These are phyloP conservation scores for Colletotrichum sansevieriae DNA, from an alignment of 2,329 filamentous ascomycete genomes.

Conservation along the genomic window DNA sequence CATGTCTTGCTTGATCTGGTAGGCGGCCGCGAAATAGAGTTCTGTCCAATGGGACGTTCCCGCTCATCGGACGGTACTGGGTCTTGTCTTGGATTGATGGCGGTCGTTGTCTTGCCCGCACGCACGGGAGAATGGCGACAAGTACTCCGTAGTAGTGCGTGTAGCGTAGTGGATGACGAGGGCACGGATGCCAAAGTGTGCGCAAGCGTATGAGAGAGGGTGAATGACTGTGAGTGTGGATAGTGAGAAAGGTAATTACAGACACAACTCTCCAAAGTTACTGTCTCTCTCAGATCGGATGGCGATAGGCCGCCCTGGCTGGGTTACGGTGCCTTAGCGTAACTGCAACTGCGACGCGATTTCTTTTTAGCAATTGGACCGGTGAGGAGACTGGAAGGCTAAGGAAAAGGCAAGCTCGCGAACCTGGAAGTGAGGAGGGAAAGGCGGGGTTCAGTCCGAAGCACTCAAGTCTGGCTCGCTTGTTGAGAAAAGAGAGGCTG, in stretches of 20 bases:
- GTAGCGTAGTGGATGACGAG: background rate
- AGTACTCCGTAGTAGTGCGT: constrained; percentile 3
- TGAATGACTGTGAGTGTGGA: too few species aligned
- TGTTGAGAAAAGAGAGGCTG: constrained; percentile 26
- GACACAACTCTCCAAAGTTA: too few species aligned
- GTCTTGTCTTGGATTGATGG: constrained; percentile 7
- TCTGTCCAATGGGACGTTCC: constrained; percentile 37
- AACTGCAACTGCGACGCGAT: constrained; percentile 25
- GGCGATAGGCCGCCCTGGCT: constrained; percentile 21
- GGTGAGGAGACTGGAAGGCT: constrained; percentile 13
- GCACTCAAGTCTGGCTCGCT: constrained; percentile 9
- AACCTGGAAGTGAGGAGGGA: background rate
- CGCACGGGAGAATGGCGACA: constrained; percentile 3
- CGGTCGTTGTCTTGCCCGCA: constrained; percentile 20
- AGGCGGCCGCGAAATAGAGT: constrained; percentile 35
- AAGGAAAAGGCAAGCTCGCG: background rate
- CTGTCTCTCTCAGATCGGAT: background rate
- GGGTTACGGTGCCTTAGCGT: constrained; percentile 27
- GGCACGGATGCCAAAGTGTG: constrained; percentile 1
- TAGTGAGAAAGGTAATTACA: too few species aligned
- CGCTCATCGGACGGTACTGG: constrained; percentile 29
- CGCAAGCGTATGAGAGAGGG: too few species aligned
- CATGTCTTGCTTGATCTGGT: constrained; percentile 34
- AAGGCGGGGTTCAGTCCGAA: constrained; percentile 11
- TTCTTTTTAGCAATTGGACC: constrained; percentile 8